Percentiles rank a stretch among this genome's conserved stretches.
phyloP scores from a whole-genome alignment of 257 asterid genomes.

The Fraxinus anomala region DNA sequence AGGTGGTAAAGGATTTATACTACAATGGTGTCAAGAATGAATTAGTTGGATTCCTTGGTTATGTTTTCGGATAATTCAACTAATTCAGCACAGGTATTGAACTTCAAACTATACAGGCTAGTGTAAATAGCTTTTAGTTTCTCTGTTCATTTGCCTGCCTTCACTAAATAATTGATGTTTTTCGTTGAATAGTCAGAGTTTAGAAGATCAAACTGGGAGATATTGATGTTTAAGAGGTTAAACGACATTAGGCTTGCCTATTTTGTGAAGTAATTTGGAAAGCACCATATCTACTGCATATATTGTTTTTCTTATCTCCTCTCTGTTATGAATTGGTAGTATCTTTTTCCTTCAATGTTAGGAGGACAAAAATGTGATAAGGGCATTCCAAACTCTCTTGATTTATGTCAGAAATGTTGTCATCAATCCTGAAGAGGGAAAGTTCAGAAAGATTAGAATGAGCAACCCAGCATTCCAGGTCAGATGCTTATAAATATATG shows the following conservation, averaged over 20 bases:
- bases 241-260: background rate
- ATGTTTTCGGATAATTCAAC: too few relatives aligned
- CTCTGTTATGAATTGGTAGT: conserved; percentile 8
- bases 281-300: background rate
- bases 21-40: too few relatives aligned
- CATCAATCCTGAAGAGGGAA: conserved; percentile 57
- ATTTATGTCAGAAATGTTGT: conserved; percentile 58
- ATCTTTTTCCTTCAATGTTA: conserved; percentile 24
- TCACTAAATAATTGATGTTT: background rate
- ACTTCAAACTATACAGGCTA: background rate
- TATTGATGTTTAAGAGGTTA: background rate
- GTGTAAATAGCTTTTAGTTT: background rate
- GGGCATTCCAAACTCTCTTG: conserved; percentile 61
- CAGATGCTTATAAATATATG: background rate
- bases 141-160: background rate
- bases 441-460: conserved; percentile 76
- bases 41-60: too few relatives aligned
- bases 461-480: conserved; percentile 79
- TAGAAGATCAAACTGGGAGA: background rate
- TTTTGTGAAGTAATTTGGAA: background rate
- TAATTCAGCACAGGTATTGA: too few relatives aligned
- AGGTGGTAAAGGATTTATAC: too few relatives aligned
- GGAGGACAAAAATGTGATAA: conserved; percentile 47
- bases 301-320: background rate
- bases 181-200: background rate